Base-by-base conservation (phyloP, 208 protist genomes). In the Crithidia fasciculata region DNA sequence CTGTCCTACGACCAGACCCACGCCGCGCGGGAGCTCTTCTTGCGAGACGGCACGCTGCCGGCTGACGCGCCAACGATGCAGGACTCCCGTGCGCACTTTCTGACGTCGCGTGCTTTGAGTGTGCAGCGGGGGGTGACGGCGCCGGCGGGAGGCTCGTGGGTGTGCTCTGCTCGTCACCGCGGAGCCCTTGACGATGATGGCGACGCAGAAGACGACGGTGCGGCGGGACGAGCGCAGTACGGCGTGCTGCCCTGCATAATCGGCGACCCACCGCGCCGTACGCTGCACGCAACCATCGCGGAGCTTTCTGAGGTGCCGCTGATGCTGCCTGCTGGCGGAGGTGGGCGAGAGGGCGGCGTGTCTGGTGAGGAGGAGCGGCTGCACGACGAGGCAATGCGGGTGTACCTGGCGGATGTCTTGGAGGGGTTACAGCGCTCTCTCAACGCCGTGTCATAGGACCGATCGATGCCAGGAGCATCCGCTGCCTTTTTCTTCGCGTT, bases 11-110 rank as follows among this genome's bases (percentile, higher is more conserved):
- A 95, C 55, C 72, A 78, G 10, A 76, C 74, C 15, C 67, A 85
- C 55, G 69, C 78, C 19, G 83, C 90, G 9, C 74, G 72, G 0
- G 78, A 84, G 18, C 67, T 80, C 36, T 95, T 95, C 60, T 43
- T 80, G 13, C 36, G 36, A 0, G 82, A 87, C 58, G 72, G 76
- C 2, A 59, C 62, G 40, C 65, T 85, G 44, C 82, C 76, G n/a
- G 12, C 13, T 6, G 72, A 64, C 37, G 79, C 63, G 65, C 89
- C 89, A 44, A 85, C 79, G 7, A 71, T 89, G 55, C 39, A 82
- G 62, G 89, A 94, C 67, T 87, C 89, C 8, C 81, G 86, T 43
- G 75, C 82, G 41, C 86, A 94, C 69, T 92, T 90, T 76, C 41
- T 94, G 10, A 63, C 83, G 13, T 81, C 81, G n/a, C 78, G 81